Evolutionary conservation across 306 rosid genomes (phyloP).

Genomic region (Pachyrhizus erosus): DNA sequence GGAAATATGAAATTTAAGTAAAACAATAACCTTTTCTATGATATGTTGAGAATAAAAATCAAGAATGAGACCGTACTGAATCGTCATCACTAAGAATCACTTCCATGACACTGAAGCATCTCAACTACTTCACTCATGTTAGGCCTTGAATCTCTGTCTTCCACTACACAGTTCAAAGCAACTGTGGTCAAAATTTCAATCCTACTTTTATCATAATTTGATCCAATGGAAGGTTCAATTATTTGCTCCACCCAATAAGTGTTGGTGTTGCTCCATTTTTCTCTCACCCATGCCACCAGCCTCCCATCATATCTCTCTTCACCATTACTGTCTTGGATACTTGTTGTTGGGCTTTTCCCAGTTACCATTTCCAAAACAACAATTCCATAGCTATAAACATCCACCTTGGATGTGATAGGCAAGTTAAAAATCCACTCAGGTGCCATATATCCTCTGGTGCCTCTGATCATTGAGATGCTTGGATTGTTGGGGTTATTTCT

Average conservation of each 20-base stretch:
- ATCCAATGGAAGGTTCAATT: slow-evolving; percentile 48
- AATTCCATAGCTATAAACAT: slow-evolving; percentile 48
- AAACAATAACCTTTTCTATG: background rate
- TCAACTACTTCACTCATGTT: slow-evolving; percentile 60
- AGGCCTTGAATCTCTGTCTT: slow-evolving; percentile 55
- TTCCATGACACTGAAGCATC: slow-evolving; percentile 44
- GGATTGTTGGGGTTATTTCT: slow-evolving; percentile 7
- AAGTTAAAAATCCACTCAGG: slow-evolving; percentile 37
- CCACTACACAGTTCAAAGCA: slow-evolving; percentile 55
- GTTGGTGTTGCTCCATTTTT: background rate
- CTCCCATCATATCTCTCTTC: slow-evolving; percentile 20
- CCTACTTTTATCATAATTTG: slow-evolving; percentile 37
- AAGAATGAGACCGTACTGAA: background rate
- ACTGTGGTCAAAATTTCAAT: slow-evolving; percentile 44
- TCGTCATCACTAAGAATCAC: background rate
- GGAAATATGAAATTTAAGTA: background rate
- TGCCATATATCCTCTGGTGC: slow-evolving; percentile 46
- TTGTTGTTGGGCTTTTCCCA: slow-evolving; percentile 27
- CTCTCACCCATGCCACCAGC: slow-evolving; percentile 51
- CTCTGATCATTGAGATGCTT: slow-evolving; percentile 31
- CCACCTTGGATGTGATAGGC: slow-evolving; percentile 42
- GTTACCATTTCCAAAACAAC: slow-evolving; percentile 41
- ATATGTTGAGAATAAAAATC: background rate
- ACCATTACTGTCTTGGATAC: background rate
- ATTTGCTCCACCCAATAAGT: slow-evolving; percentile 39